phyloP scores from a whole-genome alignment of 2,329 filamentous ascomycete genomes.

The Aspergillus pseudotamarii region DNA sequence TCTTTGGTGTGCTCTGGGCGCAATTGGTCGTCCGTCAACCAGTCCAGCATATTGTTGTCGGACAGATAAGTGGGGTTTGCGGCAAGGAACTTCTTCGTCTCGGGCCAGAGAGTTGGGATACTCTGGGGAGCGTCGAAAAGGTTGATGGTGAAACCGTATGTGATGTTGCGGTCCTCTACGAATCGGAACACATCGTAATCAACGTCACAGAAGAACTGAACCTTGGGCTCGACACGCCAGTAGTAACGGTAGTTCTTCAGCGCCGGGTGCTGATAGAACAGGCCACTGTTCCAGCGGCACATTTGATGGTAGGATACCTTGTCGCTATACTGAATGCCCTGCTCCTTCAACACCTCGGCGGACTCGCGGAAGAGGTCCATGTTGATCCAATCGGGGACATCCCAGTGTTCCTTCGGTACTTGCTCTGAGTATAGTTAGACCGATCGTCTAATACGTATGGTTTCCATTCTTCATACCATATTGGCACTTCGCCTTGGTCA shows the following conservation, averaged over 20 bases:
- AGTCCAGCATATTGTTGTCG: conserved; percentile 81
- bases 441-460: conserved; percentile 17
- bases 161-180: conserved; percentile 98
- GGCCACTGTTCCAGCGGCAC: conserved; percentile 97
- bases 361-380: conserved; percentile 83
- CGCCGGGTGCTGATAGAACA: conserved; percentile 96
- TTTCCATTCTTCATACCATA: conserved; percentile 63
- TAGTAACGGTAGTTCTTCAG: conserved; percentile 84
- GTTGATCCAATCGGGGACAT: conserved; percentile 89
- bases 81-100: conserved; percentile 86
- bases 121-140: conserved; percentile 90
- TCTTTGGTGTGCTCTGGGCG: conserved; percentile 78
- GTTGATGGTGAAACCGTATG: conserved; percentile 97
- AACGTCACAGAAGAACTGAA: conserved; percentile 98
- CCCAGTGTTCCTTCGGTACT: conserved; percentile 96
- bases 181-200: conserved; percentile 98
- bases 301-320: conserved; percentile 96
- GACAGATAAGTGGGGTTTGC: conserved; percentile 81
- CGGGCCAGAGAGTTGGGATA: conserved; percentile 90
- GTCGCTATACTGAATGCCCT: conserved; percentile 86
- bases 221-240: conserved; percentile 98
- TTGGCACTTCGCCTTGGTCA: conserved; percentile 83
- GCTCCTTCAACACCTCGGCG: conserved; percentile 76
- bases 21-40: conserved; percentile 77
- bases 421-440: conserved; percentile 60